Evolutionary conservation across 139 green algal species (phyloP).

Genomic region (Desmodesmus armatus): DNA sequence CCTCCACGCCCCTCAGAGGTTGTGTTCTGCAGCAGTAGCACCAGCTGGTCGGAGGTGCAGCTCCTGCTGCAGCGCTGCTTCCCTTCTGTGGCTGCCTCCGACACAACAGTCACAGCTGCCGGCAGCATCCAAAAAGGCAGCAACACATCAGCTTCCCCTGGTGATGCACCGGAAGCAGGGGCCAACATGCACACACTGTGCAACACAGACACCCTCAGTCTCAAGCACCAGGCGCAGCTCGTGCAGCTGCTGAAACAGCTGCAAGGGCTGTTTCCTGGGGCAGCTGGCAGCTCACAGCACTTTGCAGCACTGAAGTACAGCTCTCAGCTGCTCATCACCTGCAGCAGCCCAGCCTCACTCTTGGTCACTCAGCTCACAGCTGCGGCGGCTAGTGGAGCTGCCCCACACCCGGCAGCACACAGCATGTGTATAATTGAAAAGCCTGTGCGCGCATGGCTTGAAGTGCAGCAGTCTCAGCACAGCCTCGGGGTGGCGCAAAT

Average conservation of each 20-base stretch:
- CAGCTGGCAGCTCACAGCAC: not conserved
- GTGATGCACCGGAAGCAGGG: not conserved
- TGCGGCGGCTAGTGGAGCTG: too few relatives aligned
- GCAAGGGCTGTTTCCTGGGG: not conserved
- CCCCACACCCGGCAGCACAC: not conserved
- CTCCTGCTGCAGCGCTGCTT: slow-evolving; percentile 34
- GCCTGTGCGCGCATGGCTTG: not conserved
- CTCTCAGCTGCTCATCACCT: not conserved
- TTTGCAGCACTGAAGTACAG: not conserved
- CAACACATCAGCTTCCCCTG: not conserved
- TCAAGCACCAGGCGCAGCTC: not conserved
- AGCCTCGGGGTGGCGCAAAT: not conserved
- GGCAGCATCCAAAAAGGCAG: not conserved
- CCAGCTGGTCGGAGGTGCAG: slow-evolving; percentile 29
- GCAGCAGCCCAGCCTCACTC: not conserved
- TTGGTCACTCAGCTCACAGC: not conserved
- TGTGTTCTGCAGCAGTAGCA: slow-evolving; percentile 19
- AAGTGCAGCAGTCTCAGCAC: not conserved
- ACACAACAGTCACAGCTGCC: not conserved
- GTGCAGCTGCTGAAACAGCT: slow-evolving; percentile 7
- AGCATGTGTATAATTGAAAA: not conserved
- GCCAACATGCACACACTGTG: not conserved
- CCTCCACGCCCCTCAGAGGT: not conserved
- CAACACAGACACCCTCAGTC: not conserved
- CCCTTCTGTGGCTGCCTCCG: not conserved